A percentile compares a stretch with the other conserved stretches of the same genome.
phyloP scores from a whole-genome alignment of 306 rosid species.

The Delonix regia region DNA sequence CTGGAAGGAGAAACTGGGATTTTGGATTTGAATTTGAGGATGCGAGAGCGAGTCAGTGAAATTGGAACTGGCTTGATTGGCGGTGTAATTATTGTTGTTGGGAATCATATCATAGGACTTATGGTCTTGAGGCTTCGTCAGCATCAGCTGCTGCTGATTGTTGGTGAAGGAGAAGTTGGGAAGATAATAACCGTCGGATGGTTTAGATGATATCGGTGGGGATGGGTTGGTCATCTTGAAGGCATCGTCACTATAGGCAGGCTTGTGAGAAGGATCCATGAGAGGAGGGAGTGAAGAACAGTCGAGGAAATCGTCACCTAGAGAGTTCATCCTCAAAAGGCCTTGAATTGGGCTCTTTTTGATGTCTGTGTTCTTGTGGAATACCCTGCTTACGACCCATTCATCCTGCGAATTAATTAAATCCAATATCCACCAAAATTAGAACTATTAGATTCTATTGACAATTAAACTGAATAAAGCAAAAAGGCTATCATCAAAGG shows the following conservation, averaged over 20 bases:
- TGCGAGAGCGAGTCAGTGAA: constrained; percentile 7
- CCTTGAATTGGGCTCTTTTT: constrained; percentile 41
- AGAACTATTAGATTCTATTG: constrained; percentile 26
- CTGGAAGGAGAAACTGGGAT: constrained; percentile 36
- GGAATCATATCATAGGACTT: constrained; percentile 37
- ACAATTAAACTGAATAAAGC: constrained; percentile 21
- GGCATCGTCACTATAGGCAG: constrained; percentile 4
- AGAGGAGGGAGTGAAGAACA: constrained; percentile 79
- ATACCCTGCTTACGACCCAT: constrained; percentile 87
- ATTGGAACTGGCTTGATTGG: constrained; percentile 24
- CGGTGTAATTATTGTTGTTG: constrained; percentile 12
- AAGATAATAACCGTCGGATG: constrained; percentile 50
- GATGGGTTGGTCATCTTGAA: constrained; percentile 31
- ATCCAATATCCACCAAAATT: too few species aligned
- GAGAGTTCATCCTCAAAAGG: constrained; percentile 49
- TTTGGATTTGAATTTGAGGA: constrained; percentile 37
- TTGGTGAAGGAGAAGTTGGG: constrained; percentile 42
- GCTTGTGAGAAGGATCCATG: constrained; percentile 51
- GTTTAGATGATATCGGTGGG: constrained; percentile 32
- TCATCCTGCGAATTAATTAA: constrained; percentile 58
- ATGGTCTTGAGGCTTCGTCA: constrained; percentile 43
- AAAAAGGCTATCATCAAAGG: constrained; percentile 27
- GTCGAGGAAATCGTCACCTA: constrained; percentile 61
- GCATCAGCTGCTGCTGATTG: constrained; percentile 19
- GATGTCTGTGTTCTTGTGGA: constrained; percentile 71